Base-by-base conservation (phyloP, 768 basidiomycete genomes). In the Rhizopogon vesiculosus region DNA sequence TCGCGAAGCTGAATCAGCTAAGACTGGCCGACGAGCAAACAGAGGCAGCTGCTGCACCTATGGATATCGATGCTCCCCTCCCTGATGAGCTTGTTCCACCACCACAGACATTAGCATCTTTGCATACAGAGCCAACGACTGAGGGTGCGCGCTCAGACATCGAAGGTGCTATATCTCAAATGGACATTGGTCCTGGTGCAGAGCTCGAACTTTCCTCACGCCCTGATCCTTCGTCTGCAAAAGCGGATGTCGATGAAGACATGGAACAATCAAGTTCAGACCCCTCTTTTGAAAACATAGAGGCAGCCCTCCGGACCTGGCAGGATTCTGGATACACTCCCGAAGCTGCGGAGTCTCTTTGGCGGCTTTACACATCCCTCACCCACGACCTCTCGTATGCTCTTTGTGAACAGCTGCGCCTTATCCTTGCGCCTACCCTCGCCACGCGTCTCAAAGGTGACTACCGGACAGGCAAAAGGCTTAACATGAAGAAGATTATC, bases 401-500 rank as follows among this genome's bases (percentile, higher is more conserved):
- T 2, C 84, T 99, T 19, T 98, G 95, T 66, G 97, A 98, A 72
- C 95, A 98, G 66, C 83, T 98, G 16, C 90, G 97, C 25, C 87
- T 98, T 35, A 96, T 98, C 68, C 81, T 99, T 39, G 94, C 95
- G 59, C 97, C 97, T 0, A 98, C 96, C 0, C 77, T 90, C 48
- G 93, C 97, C 5, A 97, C 96, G 6, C 83, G 97, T 19, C 78
- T 99, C 43, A 89, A 90, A 72, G 97, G 97, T 40, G 97, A 98
- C 75, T 99, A 97, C 71, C 89, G 95, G 31, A 95, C 92, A 0
- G 97, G 97, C 51, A 99, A 99, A 73, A 82, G 96, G 18, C 81
- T 99, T 31, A 98, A 98, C 72, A 98, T 98, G 96, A 93, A 95
- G 69, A 95, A 95, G 73, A 93, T 98, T 69, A 95, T 99, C 58